Base-by-base conservation (phyloP, 352 stramenopile genomes). In the Phytophthora pinifolia region DNA sequence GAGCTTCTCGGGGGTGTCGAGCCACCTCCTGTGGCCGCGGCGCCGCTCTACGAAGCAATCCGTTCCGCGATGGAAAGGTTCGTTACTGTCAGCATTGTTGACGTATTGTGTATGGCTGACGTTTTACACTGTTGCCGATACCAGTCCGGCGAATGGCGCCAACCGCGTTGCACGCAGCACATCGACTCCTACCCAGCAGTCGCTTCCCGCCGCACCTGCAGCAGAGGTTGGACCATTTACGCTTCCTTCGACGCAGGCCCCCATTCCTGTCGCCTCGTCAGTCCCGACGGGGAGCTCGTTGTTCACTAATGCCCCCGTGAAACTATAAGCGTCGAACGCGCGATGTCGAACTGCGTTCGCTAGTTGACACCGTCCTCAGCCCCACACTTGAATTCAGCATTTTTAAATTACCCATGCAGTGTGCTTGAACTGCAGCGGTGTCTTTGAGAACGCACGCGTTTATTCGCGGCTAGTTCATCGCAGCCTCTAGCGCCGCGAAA, bases 31-130 rank as follows among this genome's bases (percentile, higher is more conserved):
- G 68, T 92, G 7, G 89, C 84, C 7, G 90, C 89, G 4, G 46
- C 72, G 7, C 87, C 89, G 4, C 65, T 97, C 8, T 97, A 97
- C 63, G 82, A 94, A 43, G 82, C 87, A 14, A 79, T 97, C 18
- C 41, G 76, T 17, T 54, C 65, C 2, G 82, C 79, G 9, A 85
- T 86, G 59, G 65, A 66, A 48, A 94, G 84, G 79, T 91, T 52
- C 25, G 68, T 62, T 32, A 9, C 13, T n/a, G 8, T 35, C 17
- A 6, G 20, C 25, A 25, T 22, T 42, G n/a, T 2, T 41, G 4
- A 30, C 15, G 6, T 46, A 8, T 35, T 39, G 9, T 33, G 46
- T 18, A 54, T 18, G 13, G 15, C 46, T 54, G 13, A 59, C 20
- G 10, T 12, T 43, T 44, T 31, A 9, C 39, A 17, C 27, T 53